Conservation (phyloP, 2,329 filamentous ascomycete genomes). For the Bipolaris oryzae region DNA sequence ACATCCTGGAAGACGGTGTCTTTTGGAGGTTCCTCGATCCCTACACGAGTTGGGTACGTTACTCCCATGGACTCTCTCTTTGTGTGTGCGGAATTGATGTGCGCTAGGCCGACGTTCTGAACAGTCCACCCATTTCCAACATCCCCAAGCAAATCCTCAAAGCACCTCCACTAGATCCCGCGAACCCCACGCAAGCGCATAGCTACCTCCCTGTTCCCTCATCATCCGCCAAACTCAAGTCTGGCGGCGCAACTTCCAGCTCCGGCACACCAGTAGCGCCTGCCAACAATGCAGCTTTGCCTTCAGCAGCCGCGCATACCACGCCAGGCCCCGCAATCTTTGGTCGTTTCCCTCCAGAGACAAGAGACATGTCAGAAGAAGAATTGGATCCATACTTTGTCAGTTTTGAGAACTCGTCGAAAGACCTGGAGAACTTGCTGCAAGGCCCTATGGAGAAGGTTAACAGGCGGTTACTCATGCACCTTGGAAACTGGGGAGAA, state of each 20-base stretch:
- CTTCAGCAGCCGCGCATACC: constrained; percentile 62
- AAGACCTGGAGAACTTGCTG: constrained; percentile 85
- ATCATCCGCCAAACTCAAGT: constrained; percentile 82
- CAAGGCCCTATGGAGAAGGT: constrained; percentile 97
- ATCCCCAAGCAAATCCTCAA: constrained; percentile 94
- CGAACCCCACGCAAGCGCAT: constrained; percentile 89
- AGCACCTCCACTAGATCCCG: constrained; percentile 91
- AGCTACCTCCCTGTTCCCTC: constrained; percentile 86
- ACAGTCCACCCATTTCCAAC: constrained; percentile 86
- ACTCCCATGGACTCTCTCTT: background rate
- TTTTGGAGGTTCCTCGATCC: constrained; percentile 98
- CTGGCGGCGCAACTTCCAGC: constrained; percentile 50
- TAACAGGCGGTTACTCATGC: constrained; percentile 85
- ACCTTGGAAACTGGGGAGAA: constrained; percentile 80
- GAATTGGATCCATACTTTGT: constrained; percentile 97
- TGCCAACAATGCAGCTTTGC: constrained; percentile 54
- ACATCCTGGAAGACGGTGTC: constrained; percentile 88
- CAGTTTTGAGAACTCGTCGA: constrained; percentile 88
- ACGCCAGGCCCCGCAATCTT: constrained; percentile 69
- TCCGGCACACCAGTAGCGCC: constrained; percentile 63
- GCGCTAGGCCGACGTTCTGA: constrained; percentile 84
- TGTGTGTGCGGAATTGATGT: constrained; percentile 6
- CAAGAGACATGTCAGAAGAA: constrained; percentile 77
- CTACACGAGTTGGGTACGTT: constrained; percentile 92
- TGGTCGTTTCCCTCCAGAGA: constrained; percentile 81